Conservation (phyloP, 495 filamentous ascomycete genomes). For the Hyphodiscus hymeniophilus region DNA sequence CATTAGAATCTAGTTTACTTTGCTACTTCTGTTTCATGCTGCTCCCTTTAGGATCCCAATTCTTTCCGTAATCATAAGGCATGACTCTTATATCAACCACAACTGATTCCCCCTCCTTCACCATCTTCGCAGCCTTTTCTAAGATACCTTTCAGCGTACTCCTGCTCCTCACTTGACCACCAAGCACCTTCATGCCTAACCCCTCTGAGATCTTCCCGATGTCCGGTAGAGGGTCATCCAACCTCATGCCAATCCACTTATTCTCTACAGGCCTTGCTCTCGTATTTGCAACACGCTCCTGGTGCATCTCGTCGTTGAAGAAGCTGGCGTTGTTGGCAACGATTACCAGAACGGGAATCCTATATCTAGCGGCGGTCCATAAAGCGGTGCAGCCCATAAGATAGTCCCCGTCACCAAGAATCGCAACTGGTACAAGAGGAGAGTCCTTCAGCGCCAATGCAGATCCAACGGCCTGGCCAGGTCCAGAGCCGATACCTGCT, state of each 20-base stretch:
- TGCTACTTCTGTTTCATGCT: too few relatives aligned
- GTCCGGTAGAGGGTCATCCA: constrained; percentile 21
- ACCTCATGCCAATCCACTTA: constrained; percentile 20
- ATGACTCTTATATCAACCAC: too few relatives aligned
- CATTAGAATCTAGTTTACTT: too few relatives aligned
- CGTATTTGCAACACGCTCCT: constrained; percentile 15
- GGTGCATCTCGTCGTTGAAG: constrained; percentile 22
- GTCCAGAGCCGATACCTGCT: constrained; percentile 16
- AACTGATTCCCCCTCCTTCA: too few relatives aligned
- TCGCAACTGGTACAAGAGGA: constrained; percentile 11
- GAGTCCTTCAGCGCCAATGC: constrained; percentile 18
- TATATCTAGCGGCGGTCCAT: constrained; percentile 18
- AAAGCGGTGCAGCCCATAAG: constrained; percentile 19
- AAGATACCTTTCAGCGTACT: too few relatives aligned
- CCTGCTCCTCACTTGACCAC: too few relatives aligned
- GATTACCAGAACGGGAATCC: constrained; percentile 15
- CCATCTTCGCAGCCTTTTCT: too few relatives aligned
- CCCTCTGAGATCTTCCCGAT: not conserved
- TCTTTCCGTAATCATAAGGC: too few relatives aligned
- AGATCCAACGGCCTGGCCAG: constrained; percentile 19
- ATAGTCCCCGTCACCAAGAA: constrained; percentile 21
- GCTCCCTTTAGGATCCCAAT: too few relatives aligned
- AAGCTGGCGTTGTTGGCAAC: constrained; percentile 20
- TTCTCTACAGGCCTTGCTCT: constrained; percentile 17
- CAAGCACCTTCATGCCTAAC: too few relatives aligned